Base-by-base conservation (phyloP, 225 moss, liverwort and hornwort genomes). In the Polytrichum commune region DNA sequence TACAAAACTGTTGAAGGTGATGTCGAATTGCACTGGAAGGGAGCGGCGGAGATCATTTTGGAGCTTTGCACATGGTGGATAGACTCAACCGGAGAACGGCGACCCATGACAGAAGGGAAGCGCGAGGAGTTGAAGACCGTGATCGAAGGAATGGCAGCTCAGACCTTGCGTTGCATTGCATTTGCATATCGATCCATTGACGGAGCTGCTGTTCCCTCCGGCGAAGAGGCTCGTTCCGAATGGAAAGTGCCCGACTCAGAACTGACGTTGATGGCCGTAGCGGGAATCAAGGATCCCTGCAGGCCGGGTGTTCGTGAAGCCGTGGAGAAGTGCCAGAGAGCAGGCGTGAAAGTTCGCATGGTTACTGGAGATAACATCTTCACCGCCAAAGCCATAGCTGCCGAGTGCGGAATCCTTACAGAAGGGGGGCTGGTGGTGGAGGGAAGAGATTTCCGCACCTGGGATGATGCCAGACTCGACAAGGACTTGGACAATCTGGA, bases 241-340 rank as follows among this genome's bases (percentile, higher is more conserved):
- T 68, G 68, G 68, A 62, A 60, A 22, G 4, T 29, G 25, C 23
- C 85, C 54, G 53, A 77, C 73, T 6, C 74, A 71, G 87, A 53
- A 62, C 71, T 87, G 9, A 62, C 65, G 23, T 60, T 87, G 6
- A 64, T 85, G 81, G 81, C 76, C 65, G 62, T 87, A 26, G 78
- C 73, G 5, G 87, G 85, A 55, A 84, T 87, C 62, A 87, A 85
- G 63, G 87, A 87, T 53, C 84, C 87, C 13, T 85, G 85, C 73
- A 56, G 87, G 5, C 71, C 76, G 0, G 81, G 85, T 1, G 84
- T 29, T 29, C 29, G 29, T 29, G 29, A 29, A 29, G 29, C 29
- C 6, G 29, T 29, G 6, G 29, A 29, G 29, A 29, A 6, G 1
- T 29, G 29, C 1, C 29, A 29, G 29, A 29, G 6, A 29, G 29